phyloP scores from a whole-genome alignment of 352 stramenopile genomes.

The Phytophthora ohioensis region DNA sequence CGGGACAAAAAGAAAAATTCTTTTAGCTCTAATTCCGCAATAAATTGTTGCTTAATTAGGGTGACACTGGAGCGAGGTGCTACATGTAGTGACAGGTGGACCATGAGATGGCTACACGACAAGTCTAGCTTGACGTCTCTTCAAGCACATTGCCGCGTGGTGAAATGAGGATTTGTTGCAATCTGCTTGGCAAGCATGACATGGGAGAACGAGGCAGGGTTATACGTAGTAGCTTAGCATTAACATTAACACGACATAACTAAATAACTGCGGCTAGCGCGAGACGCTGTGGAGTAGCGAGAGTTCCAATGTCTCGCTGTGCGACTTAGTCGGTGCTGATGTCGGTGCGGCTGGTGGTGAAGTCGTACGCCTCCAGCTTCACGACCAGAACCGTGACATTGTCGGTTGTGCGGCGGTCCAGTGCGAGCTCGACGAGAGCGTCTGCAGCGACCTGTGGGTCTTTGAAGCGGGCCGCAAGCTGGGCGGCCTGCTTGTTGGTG shows the following conservation, averaged over 20 bases:
- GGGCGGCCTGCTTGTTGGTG: slow-evolving; percentile 67
- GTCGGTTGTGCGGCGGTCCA: slow-evolving; percentile 67
- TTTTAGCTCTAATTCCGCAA: background rate
- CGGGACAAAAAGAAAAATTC: slow-evolving; percentile 14
- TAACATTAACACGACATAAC: slow-evolving; percentile 35
- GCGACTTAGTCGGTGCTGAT: slow-evolving; percentile 26
- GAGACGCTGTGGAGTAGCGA: slow-evolving; percentile 15
- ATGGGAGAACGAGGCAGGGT: background rate
- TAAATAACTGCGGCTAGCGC: slow-evolving; percentile 39
- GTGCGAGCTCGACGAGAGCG: slow-evolving; percentile 65
- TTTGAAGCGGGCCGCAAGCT: slow-evolving; percentile 57
- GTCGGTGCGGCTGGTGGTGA: slow-evolving; percentile 38
- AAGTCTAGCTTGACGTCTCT: background rate
- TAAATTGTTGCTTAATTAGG: background rate
- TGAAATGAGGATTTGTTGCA: background rate
- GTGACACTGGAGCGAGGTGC: background rate
- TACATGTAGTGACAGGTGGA: background rate
- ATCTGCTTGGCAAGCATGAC: background rate
- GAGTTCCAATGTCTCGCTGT: slow-evolving; percentile 12
- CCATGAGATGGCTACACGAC: background rate
- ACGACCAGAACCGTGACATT: slow-evolving; percentile 86
- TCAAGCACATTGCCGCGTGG: background rate
- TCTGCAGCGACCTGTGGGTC: slow-evolving; percentile 69
- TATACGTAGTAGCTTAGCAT: slow-evolving; percentile 28
- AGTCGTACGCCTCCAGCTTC: slow-evolving; percentile 66